Conservation (phyloP, 129 eudicot genomes). For the Flaveria sonorensis region DNA sequence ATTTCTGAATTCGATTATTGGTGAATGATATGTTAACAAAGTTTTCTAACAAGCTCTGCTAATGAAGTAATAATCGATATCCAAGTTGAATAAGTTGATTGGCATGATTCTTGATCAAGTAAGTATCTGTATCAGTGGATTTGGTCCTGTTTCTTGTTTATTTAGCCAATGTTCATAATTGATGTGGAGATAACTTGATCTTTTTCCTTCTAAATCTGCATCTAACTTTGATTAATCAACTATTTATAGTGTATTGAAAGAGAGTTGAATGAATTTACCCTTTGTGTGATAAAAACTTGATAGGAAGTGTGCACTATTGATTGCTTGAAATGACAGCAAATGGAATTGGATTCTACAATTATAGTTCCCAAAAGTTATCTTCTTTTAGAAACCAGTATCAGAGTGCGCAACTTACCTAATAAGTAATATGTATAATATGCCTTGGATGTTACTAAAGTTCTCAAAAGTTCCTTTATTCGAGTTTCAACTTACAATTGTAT, state of each 20-base stretch:
- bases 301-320: background rate
- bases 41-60: too few species aligned
- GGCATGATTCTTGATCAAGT: background rate
- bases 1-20: too few species aligned
- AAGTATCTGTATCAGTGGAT: background rate
- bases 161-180: background rate
- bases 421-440: background rate
- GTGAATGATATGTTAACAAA: too few species aligned
- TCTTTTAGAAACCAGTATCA: background rate
- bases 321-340: slow-evolving; percentile 10
- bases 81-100: too few species aligned
- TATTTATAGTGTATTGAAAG: too few species aligned
- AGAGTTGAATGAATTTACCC: background rate
- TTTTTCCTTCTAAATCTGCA: background rate
- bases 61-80: too few species aligned
- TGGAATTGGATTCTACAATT: background rate
- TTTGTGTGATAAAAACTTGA: background rate
- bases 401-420: background rate
- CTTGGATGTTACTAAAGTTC: too few species aligned
- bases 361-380: background rate
- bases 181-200: background rate
- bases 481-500: background rate
- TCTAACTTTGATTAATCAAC: too few species aligned
- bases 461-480: background rate
- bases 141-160: background rate